Evolutionary conservation across 495 filamentous ascomycete species (phyloP).

Genomic region (Trichoderma gamsii): DNA sequence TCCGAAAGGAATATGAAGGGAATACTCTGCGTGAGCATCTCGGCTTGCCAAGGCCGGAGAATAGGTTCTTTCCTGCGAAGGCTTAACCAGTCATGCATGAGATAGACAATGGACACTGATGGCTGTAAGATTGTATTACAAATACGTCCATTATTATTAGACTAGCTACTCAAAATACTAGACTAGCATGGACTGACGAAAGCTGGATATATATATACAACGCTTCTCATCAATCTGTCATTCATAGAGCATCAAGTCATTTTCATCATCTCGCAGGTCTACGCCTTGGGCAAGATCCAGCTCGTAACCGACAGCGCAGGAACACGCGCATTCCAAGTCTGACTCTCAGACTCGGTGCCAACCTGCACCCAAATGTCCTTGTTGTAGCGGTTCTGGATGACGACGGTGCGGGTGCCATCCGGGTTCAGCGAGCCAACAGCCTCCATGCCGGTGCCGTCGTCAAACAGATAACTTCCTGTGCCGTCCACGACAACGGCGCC

Average conservation of each 20-base stretch:
- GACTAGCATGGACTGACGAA: background rate
- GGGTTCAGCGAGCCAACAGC: slow-evolving; percentile 46
- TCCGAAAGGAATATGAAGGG: slow-evolving; percentile 42
- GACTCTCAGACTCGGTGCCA: slow-evolving; percentile 31
- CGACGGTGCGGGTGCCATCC: slow-evolving; percentile 46
- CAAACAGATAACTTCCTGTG: slow-evolving; percentile 42
- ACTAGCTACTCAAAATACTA: background rate
- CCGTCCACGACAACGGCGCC: slow-evolving; percentile 43
- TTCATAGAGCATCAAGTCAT: background rate
- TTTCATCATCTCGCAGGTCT: background rate
- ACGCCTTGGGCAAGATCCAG: slow-evolving; percentile 41
- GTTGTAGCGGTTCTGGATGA: slow-evolving; percentile 47
- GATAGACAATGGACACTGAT: too few relatives aligned
- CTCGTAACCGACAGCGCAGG: slow-evolving; percentile 44
- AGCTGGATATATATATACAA: slow-evolving; percentile 4
- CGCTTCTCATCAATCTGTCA: background rate
- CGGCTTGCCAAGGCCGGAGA: slow-evolving; percentile 44
- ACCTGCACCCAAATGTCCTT: slow-evolving; percentile 47
- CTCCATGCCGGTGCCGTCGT: slow-evolving; percentile 38
- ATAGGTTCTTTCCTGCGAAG: slow-evolving; percentile 40
- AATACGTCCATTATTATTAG: background rate
- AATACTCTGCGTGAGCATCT: slow-evolving; percentile 44
- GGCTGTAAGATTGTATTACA: too few relatives aligned
- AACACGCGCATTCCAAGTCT: slow-evolving; percentile 47
- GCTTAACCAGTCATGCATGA: too few relatives aligned